A percentile compares a stretch with the other conserved stretches of the same genome.
phyloP scores from a whole-genome alignment of 2,329 filamentous ascomycete genomes.

The Pseudogymnoascus sp. region DNA sequence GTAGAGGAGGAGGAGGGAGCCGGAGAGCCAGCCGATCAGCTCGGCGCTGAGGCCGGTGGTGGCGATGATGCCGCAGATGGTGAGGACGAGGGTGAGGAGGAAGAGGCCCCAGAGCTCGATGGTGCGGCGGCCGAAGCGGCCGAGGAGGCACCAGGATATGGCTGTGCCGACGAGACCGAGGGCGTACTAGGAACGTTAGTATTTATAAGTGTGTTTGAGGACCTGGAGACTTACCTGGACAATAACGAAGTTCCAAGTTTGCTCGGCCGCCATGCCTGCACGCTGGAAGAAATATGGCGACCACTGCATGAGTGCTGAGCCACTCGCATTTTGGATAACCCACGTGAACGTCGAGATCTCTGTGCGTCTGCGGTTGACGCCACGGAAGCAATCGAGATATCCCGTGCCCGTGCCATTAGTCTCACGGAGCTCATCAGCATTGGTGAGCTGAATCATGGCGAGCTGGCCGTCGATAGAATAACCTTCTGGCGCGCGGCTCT shows the following conservation, averaged over 20 bases:
- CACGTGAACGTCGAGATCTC: conserved; percentile 48
- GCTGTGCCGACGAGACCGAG: conserved; percentile 42
- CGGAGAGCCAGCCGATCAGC: conserved; percentile 34
- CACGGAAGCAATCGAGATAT: conserved; percentile 39
- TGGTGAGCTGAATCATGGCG: conserved; percentile 45
- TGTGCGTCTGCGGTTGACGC: conserved; percentile 37
- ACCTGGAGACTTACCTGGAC: conserved; percentile 22
- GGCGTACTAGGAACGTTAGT: neutral
- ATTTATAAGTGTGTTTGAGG: neutral
- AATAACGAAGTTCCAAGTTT: conserved; percentile 45
- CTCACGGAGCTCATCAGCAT: conserved; percentile 42
- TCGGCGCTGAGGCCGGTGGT: conserved; percentile 31
- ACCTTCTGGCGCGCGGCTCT: conserved; percentile 37
- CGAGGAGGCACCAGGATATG: conserved; percentile 38
- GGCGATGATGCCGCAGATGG: conserved; percentile 61
- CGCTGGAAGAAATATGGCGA: conserved; percentile 50
- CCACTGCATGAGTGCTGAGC: conserved; percentile 53
- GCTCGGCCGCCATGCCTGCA: conserved; percentile 38
- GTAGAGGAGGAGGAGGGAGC: conserved; percentile 30
- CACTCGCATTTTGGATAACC: conserved; percentile 51
- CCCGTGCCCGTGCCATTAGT: conserved; percentile 32
- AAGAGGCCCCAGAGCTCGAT: conserved; percentile 50
- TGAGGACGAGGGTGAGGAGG: conserved; percentile 63
- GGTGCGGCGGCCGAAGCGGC: conserved; percentile 37
- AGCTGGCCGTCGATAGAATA: conserved; percentile 41